These are phyloP conservation scores for Heterotrichella gracilis DNA, from an alignment of 352 stramenopile species.

Conservation along the genomic window DNA sequence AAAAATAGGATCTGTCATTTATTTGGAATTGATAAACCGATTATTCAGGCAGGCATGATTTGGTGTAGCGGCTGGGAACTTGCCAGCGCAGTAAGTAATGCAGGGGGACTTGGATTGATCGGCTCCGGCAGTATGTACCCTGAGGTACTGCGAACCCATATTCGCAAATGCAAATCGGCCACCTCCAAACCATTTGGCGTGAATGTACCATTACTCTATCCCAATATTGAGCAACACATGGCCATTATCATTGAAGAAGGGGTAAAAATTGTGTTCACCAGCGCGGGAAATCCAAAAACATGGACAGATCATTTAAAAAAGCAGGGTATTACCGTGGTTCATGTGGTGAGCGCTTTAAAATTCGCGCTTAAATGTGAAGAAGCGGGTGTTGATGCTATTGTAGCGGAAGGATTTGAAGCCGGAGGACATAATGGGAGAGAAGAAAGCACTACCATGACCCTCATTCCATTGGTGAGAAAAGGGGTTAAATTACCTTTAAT, in stretches of 20 bases:
- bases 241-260: background rate
- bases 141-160: background rate
- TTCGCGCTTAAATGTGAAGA: background rate
- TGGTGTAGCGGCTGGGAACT: background rate
- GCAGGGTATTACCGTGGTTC: background rate
- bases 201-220: background rate
- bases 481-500: background rate
- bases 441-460: background rate
- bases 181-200: background rate
- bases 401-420: slow-evolving; percentile 6
- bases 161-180: background rate
- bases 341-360: background rate
- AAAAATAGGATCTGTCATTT: background rate
- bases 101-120: background rate
- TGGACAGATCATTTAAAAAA: slow-evolving; percentile 7
- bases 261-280: background rate
- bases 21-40: background rate
- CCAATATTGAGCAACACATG: background rate
- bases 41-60: slow-evolving; percentile 2
- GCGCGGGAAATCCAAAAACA: background rate
- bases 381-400: slow-evolving; percentile 4
- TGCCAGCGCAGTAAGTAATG: background rate
- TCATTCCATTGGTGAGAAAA: background rate
- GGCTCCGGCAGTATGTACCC: background rate
- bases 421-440: slow-evolving; percentile 10